Conservation (phyloP, 176 grass and related monocot genomes). For the Calamus simplicifolius region DNA sequence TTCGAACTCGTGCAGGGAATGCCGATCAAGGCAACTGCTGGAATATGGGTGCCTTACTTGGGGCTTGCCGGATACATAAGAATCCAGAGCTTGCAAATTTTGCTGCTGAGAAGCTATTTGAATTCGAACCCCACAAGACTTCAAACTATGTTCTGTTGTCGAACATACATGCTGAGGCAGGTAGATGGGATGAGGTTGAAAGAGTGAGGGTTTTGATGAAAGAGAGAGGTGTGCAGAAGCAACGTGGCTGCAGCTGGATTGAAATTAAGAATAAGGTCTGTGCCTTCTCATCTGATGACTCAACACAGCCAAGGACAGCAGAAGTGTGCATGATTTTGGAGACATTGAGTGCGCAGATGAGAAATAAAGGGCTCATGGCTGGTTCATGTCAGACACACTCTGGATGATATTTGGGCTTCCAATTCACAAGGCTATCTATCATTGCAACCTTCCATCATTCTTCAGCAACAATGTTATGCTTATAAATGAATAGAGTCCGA, state of each 20-base stretch:
- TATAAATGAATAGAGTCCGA: no score
- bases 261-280: constrained; percentile 13
- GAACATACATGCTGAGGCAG: constrained; percentile 41
- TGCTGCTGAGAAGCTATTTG: constrained; percentile 34
- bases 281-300: constrained; percentile 17
- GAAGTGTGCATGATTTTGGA: constrained; percentile 4
- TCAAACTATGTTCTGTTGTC: constrained; percentile 59
- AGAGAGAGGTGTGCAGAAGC: constrained; percentile 37
- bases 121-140: constrained; percentile 40
- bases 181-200: constrained; percentile 53
- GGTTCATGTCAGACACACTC: constrained; percentile 1
- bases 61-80: constrained; percentile 44
- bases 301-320: not conserved
- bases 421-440: no score
- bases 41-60: constrained; percentile 56
- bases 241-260: constrained; percentile 41
- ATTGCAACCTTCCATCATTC: no score
- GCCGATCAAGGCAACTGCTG: constrained; percentile 32
- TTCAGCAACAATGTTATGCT: no score
- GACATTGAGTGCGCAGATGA: not conserved
- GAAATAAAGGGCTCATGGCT: constrained; percentile 4
- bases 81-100: constrained; percentile 33
- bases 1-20: constrained; percentile 44
- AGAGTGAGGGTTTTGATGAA: constrained; percentile 42
- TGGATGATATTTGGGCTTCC: not conserved